These are phyloP conservation scores for Chenopodium berlandieri DNA, from an alignment of 148 eudicot genomes.

Conservation along the genomic window DNA sequence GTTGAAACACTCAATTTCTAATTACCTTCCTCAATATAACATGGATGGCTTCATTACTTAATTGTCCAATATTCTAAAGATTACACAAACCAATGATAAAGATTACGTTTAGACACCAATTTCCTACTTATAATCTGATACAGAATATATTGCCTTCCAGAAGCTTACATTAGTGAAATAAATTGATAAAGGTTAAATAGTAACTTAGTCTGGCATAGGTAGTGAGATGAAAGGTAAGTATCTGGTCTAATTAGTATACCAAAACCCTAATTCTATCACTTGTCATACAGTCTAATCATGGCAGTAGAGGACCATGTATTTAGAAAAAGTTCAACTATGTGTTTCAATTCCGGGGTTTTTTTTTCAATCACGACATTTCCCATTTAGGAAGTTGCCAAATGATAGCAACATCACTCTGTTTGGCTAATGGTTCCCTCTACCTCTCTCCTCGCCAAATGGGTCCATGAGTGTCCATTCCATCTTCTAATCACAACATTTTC, in stretches of 20 bases:
- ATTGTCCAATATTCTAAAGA: not conserved
- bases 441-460: too few relatives aligned
- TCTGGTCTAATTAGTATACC: not conserved
- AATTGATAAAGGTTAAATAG: too few relatives aligned
- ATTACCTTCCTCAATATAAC: not conserved
- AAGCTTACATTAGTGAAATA: not conserved
- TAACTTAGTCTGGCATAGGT: too few relatives aligned
- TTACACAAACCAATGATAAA: not conserved
- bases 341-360: not conserved
- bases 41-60: not conserved
- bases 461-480: too few relatives aligned
- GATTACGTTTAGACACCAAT: not conserved
- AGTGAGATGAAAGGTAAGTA: not conserved
- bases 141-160: not conserved
- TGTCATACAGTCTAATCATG: not conserved
- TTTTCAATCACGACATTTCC: too few relatives aligned
- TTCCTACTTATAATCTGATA: not conserved
- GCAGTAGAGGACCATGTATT: not conserved
- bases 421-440: too few relatives aligned
- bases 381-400: too few relatives aligned
- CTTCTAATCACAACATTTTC: too few relatives aligned
- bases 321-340: not conserved
- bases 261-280: not conserved
- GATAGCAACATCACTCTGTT: too few relatives aligned
- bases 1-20: not conserved